Base-by-base conservation (phyloP, 441 rosid species). In the Brassica balearica region DNA sequence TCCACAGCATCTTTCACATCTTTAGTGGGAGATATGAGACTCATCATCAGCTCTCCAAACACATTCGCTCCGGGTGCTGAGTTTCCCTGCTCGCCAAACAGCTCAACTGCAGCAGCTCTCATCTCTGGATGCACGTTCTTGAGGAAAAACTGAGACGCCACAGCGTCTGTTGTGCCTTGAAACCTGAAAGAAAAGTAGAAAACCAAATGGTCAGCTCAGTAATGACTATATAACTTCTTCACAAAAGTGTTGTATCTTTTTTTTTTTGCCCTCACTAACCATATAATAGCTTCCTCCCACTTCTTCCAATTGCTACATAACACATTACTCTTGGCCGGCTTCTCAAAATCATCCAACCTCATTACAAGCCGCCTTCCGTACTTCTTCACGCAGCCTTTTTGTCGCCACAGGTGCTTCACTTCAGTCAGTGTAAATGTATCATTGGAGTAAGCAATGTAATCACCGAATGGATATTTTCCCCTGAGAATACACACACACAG, bases 241-340 rank as follows among this genome's bases (percentile, higher is more conserved):
- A 4, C 0, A 61, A 61, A 22, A 58, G 66, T 59, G 8, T 6
- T 43, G 43, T 17, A 10, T 62, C 5, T n/a, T 29, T 14, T 8
- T 14, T 2, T 10, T 5, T 36, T 15, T 3, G 9, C 0, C 7
- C 64, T 25, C 75, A 80, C 81, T 70, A 77, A 95, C 98, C 99
- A 93, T 86, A 95, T 89, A 53, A 95, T 92, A 61, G 99, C 89
- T 69, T 93, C 88, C 66, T 85, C 55, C 97, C 97, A 93, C 72
- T 88, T 84, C 87, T 84, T 87, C 98, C 98, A 95, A 77, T 95
- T 90, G 80, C 98, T 84, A 80, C 99, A 95, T 0, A 95, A 87
- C 38, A 90, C 95, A 77, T 91, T 87, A 65, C 93, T 85, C 82
- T 88, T 88, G 3, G 89, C 36, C 32, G 99, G 97, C 85, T 95